phyloP scores from a whole-genome alignment of 1,284 basidiomycete genomes.

The Boletus sp. region DNA sequence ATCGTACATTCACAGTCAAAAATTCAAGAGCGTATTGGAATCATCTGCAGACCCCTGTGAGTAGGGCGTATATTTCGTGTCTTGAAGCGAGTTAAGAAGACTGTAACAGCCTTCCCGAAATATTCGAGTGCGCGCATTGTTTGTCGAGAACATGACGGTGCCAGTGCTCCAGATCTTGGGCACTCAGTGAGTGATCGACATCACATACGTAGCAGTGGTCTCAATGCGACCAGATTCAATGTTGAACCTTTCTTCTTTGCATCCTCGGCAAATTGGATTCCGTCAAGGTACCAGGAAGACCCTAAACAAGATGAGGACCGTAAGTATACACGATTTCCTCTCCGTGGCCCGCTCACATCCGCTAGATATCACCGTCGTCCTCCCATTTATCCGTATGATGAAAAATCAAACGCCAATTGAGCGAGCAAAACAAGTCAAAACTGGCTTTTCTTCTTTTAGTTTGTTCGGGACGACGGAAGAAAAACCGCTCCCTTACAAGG shows the following conservation, averaged over 20 bases:
- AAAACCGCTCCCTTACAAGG: constrained; percentile 9
- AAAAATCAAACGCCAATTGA: constrained; percentile 21
- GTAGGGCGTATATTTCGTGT: not conserved
- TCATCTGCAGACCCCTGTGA: constrained; percentile 14
- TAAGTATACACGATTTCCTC: constrained; percentile 29
- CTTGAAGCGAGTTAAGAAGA: constrained; percentile 4
- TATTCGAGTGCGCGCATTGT: constrained; percentile 45
- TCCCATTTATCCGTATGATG: constrained; percentile 44
- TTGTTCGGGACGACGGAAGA: not conserved
- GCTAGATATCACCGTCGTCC: constrained; percentile 46
- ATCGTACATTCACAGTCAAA: constrained; percentile 10
- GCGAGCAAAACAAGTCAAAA: constrained; percentile 11
- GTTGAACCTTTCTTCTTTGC: constrained; percentile 59
- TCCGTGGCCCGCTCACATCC: constrained; percentile 1
- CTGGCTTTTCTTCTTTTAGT: not conserved
- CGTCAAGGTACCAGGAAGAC: constrained; percentile 50
- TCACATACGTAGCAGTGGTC: not conserved
- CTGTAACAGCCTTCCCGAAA: constrained; percentile 31
- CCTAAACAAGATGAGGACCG: constrained; percentile 40
- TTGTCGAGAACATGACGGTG: constrained; percentile 47
- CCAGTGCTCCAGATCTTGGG: constrained; percentile 52
- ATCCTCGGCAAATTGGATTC: constrained; percentile 53
- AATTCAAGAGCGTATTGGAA: constrained; percentile 20
- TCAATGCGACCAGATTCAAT: constrained; percentile 22
- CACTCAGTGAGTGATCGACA: constrained; percentile 35